Base-by-base conservation (phyloP, 2,329 filamentous ascomycete species). In the Sclerotinia glacialis region DNA sequence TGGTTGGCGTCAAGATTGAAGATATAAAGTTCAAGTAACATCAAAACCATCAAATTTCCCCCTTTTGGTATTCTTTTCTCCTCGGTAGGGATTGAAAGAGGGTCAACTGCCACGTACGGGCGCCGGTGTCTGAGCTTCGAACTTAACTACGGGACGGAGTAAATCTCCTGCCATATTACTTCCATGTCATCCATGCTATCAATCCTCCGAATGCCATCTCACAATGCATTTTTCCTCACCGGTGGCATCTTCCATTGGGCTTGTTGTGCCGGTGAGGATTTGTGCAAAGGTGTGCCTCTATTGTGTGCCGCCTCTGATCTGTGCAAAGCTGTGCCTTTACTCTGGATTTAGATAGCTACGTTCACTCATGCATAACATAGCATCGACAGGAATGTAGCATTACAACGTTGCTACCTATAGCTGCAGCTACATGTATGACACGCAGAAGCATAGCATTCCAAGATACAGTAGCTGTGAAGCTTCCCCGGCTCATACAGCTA, bases 161-260 rank as follows among this genome's bases (percentile, higher is more conserved):
- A 31, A 18, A 42, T 16, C 23, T 26, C n/a, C 14, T 40, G 37
- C 23, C 54, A 23, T 44, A 14, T 44, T 34, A 18, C 11, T 56
- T n/a, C 34, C 21, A 8, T 14, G 21, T 21, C 28, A 34, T 59
- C 49, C 28, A 44, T 53, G 34, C 50, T 12, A 53, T 26, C 23
- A 6, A 23, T 12, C 16, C 44, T 61, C n/a, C 40, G 12, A 18
- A n/a, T 47, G 62, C 50, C 62, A 64, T 64, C 62, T 47, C 62
- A 64, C 50, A 42, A 64, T 64, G 62, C 62, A 56, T 53, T 34
- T 16, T 64, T 42, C n/a, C 52, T 64, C 62, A 64, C 50, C 62
- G 62, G 28, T 18, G 59, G 52, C n/a, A 34, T 1, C 12, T 62
- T 40, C 49, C 47, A 53, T 37, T 8, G 31, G 26, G 34, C 18